phyloP scores from a whole-genome alignment of 2,329 filamentous ascomycete genomes.

The Phyllosticta paracitricarpa region DNA sequence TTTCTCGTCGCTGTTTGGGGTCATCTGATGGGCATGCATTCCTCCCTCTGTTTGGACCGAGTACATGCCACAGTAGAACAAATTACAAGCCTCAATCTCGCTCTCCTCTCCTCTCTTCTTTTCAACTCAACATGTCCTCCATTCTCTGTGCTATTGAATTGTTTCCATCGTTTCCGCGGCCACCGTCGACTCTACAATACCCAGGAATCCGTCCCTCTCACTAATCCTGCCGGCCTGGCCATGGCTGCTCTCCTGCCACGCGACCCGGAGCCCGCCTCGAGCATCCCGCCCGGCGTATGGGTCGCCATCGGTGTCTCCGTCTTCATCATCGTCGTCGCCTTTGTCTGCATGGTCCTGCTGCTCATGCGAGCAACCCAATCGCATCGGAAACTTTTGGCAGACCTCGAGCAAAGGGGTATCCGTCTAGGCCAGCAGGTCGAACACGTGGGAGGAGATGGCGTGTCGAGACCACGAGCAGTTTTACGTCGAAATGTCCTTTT shows the following conservation, averaged over 20 bases:
- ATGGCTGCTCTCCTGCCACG: neutral
- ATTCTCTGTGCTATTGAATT: neutral
- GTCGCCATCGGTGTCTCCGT: constrained; percentile 11
- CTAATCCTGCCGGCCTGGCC: neutral
- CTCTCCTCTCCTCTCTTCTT: constrained; percentile 4
- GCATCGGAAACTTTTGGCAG: constrained; percentile 22
- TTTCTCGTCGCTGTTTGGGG: constrained; percentile 3
- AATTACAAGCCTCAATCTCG: constrained; percentile 6
- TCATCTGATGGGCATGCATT: constrained; percentile 1
- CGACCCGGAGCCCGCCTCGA: neutral
- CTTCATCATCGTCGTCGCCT: constrained; percentile 18
- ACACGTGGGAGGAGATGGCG: constrained; percentile 11
- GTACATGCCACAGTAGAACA: constrained; percentile 8
- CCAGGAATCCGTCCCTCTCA: neutral
- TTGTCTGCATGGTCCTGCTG: constrained; percentile 18
- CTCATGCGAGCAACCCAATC: constrained; percentile 19
- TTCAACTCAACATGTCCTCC: constrained; percentile 1
- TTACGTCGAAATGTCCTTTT: constrained; percentile 23
- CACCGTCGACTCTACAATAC: neutral
- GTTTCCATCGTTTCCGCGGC: constrained; percentile 1
- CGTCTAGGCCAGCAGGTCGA: constrained; percentile 16
- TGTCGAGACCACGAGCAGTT: constrained; percentile 22
- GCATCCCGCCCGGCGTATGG: constrained; percentile 5
- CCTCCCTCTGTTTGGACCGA: constrained; percentile 7
- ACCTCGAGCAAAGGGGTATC: constrained; percentile 24